phyloP scores from a whole-genome alignment of 2,329 filamentous ascomycete species.

The Endocalyx cinctus region DNA sequence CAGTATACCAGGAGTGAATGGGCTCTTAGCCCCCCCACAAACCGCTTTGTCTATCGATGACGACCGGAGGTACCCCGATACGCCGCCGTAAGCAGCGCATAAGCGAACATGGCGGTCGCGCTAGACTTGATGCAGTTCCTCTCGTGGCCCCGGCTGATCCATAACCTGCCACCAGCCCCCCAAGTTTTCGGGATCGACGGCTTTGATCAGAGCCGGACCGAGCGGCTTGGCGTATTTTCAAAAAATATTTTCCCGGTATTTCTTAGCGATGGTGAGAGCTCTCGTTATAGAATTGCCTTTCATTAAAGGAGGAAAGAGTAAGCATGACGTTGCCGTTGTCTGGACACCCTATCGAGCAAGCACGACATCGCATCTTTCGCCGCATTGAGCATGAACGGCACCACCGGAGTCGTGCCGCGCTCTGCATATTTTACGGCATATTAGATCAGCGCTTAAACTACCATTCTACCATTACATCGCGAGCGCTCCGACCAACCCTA shows the following conservation, averaged over 20 bases:
- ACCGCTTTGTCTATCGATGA: no score
- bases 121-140: conserved; percentile 35
- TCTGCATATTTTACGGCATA: no score
- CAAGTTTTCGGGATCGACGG: conserved; percentile 22
- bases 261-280: no score
- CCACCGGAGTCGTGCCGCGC: conserved; percentile 22
- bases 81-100: conserved; percentile 31
- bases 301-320: conserved; percentile 9
- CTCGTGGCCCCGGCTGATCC: conserved; percentile 13
- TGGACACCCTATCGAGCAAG: conserved; percentile 27
- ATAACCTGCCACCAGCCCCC: conserved; percentile 36
- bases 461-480: no score
- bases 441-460: no score
- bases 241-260: no score
- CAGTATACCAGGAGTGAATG: no score
- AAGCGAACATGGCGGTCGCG: conserved; percentile 31
- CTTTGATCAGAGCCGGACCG: conserved; percentile 17
- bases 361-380: conserved; percentile 21
- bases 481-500: no score
- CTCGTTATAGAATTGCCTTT: conserved; percentile 2
- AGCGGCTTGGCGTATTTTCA: no score
- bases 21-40: no score
- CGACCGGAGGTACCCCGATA: conserved; percentile 25
- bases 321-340: conserved; percentile 26
- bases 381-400: conserved; percentile 22